Evolutionary conservation across 2,329 filamentous ascomycete genomes (phyloP), one percentile per base, ranked within the genome.

Genomic region (Alternaria rosae): DNA sequence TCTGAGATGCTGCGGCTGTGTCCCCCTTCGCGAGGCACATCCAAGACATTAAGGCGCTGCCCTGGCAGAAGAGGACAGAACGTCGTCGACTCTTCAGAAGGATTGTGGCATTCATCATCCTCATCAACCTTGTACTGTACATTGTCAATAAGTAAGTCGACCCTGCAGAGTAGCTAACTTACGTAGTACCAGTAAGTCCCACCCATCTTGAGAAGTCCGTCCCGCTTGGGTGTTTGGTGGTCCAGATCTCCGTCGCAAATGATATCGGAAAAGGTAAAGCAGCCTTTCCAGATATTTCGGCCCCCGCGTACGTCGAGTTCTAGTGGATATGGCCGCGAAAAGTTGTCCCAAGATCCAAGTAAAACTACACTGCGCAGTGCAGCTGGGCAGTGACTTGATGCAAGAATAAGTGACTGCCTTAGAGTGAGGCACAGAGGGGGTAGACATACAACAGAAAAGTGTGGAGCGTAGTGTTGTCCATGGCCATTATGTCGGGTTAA

Each of bases 111-210:
- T 79, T 97, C 94, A 32, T 88, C 84, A 50, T 90, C 88, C 78
- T 97, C 89, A 78, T 97, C 89, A 43, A 97, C 79, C 76, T 94
- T 89, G 80, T 97, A 97, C 92, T 96, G 77, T 21, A 43, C 66
- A 63, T 64, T 57, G 65, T 69, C 41, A 71, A 59, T 47, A 64
- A 66, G 53, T 23, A 38, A 41, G 21, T 25, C 25, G 2, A 35
- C 23, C 11, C 38, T 20, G 15, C 7, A 26, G 13, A 54, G 54
- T 53, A 44, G 21, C 35, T 50, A 45, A 85, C 91, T 81, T 83
- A 96, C 93, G 81, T 95, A 97, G 84, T 97, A 98, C 86, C 94
- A 97, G 80, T 97, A 97, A 15, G 91, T 95, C 62, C 91, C 89
- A 45, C 94, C 94, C 92, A 97, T 97, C 79, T 91, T 95, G 67